Evolutionary conservation across 2,329 filamentous ascomycete genomes (phyloP).

Genomic region (Aaosphaeria arxii): DNA sequence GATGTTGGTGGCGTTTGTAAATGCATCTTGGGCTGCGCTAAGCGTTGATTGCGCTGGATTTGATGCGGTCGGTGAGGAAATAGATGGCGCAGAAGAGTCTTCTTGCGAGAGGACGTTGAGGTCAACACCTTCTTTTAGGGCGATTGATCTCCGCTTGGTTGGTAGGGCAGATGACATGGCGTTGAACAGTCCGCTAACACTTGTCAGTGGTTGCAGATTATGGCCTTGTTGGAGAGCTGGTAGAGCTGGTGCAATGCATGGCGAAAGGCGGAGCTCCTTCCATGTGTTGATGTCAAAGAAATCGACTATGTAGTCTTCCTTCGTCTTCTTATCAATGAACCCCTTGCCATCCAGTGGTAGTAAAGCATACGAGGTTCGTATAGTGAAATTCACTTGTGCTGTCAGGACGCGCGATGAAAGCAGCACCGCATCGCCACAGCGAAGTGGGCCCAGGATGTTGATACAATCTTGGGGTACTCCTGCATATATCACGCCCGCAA

Average conservation of each 20-base stretch:
- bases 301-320: conserved; percentile 76
- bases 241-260: conserved; percentile 68
- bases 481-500: conserved; percentile 81
- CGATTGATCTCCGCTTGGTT: conserved; percentile 3
- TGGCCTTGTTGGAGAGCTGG: conserved; percentile 47
- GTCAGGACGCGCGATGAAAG: conserved; percentile 87
- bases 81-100: conserved; percentile 3
- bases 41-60: conserved; percentile 2
- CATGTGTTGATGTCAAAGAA: conserved; percentile 80
- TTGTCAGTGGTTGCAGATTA: conserved; percentile 33
- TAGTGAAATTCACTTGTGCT: conserved; percentile 88
- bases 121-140: too few species aligned
- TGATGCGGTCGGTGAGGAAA: conserved; percentile 6
- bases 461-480: conserved; percentile 83
- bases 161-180: conserved; percentile 48
- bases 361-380: conserved; percentile 80
- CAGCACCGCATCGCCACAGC: conserved; percentile 89
- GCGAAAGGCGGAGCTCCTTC: conserved; percentile 74
- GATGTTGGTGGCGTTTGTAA: conserved; percentile 13
- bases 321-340: conserved; percentile 79
- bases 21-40: conserved; percentile 12
- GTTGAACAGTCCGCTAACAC: conserved; percentile 44
- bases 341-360: conserved; percentile 84
- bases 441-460: conserved; percentile 84
- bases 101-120: conserved; percentile 10